Conservation (phyloP, 2,329 filamentous ascomycete species). For the Scolecobasidium constrictum region DNA sequence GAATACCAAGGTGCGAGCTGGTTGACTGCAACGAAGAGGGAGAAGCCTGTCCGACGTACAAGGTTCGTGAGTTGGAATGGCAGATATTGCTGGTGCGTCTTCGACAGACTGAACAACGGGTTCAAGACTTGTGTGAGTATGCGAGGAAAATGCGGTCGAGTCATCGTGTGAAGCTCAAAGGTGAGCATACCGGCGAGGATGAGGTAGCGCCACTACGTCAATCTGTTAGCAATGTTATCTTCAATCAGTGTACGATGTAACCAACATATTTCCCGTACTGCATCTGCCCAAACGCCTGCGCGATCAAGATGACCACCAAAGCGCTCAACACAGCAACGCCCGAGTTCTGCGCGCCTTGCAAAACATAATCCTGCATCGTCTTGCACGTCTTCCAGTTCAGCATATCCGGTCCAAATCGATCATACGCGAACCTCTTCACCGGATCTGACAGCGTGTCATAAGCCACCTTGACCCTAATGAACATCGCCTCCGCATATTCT, state of each 20-base stretch:
- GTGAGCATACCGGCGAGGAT: conserved; percentile 43
- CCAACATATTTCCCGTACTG: conserved; percentile 49
- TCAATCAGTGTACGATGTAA: neutral
- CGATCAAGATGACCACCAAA: conserved; percentile 46
- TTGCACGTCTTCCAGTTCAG: conserved; percentile 54
- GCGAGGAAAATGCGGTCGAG: conserved; percentile 35
- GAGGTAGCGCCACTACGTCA: conserved; percentile 33
- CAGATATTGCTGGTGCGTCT: conserved; percentile 51
- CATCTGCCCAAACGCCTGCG: conserved; percentile 56
- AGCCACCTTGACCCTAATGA: conserved; percentile 73
- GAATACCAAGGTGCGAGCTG: conserved; percentile 8
- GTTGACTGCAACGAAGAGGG: conserved; percentile 31
- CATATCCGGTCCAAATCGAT: conserved; percentile 71
- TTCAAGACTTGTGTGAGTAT: conserved; percentile 37
- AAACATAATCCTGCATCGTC: conserved; percentile 63
- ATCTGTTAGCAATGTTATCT: neutral
- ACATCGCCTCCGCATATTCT: conserved; percentile 40
- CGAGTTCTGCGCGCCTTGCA: conserved; percentile 50
- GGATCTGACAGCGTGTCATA: conserved; percentile 74
- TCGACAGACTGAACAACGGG: conserved; percentile 32
- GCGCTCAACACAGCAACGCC: conserved; percentile 51
- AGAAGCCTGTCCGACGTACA: conserved; percentile 64
- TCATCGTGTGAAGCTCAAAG: conserved; percentile 47
- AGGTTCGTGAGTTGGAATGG: conserved; percentile 78
- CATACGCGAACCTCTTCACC: conserved; percentile 73